Conservation (phyloP, 2,329 filamentous ascomycete genomes). For the Aspergillus ustus region DNA sequence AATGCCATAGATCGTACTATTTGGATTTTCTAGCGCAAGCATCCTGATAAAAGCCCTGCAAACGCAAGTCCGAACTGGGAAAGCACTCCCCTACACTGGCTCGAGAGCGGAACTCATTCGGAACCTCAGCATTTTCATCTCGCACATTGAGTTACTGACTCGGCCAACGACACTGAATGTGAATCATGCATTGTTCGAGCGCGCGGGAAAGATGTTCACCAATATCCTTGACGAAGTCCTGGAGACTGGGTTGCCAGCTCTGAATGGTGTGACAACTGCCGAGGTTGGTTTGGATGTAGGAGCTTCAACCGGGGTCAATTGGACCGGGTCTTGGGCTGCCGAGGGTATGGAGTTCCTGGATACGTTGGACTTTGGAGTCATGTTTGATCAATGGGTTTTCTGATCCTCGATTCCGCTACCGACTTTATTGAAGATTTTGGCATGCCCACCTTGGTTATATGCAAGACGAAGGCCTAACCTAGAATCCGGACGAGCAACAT, state of each 20-base stretch:
- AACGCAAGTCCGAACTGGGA: conserved; percentile 28
- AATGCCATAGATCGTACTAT: conserved; percentile 26
- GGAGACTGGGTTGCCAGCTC: conserved; percentile 20
- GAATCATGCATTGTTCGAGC: conserved; percentile 26
- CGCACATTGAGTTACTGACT: conserved; percentile 43
- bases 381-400: conserved; percentile 29
- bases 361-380: conserved; percentile 26
- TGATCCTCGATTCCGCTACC: conserved; percentile 15
- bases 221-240: conserved; percentile 34
- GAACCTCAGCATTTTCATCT: conserved; percentile 45
- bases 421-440: too few relatives aligned
- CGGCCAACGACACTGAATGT: conserved; percentile 34
- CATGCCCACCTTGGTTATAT: too few relatives aligned
- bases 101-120: conserved; percentile 44
- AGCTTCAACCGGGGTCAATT: neutral
- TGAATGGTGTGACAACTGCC: neutral
- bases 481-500: too few relatives aligned
- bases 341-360: conserved; percentile 29
- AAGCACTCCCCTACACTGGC: conserved; percentile 36
- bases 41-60: conserved; percentile 33
- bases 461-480: too few relatives aligned
- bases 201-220: conserved; percentile 27
- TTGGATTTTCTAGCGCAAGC: conserved; percentile 33
- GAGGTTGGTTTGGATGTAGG: conserved; percentile 17
- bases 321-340: conserved; percentile 3